Evolutionary conservation across 2,329 filamentous ascomycete genomes (phyloP), one percentile per base, ranked within the genome.

Genomic region (Xylariales sp.): DNA sequence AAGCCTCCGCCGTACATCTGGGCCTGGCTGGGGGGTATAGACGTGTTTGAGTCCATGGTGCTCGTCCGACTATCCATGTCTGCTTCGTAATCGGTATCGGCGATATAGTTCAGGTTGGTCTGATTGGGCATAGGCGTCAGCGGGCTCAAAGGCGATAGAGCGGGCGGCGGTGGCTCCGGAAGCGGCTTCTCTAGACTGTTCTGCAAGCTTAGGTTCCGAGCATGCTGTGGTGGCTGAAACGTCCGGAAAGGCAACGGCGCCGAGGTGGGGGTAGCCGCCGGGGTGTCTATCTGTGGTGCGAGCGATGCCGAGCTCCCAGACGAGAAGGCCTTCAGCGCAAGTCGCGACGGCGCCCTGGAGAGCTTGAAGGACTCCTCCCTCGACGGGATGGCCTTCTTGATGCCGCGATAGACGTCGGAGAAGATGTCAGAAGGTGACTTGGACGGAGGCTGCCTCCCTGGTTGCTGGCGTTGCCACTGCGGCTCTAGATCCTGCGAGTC

Each of bases 111-210:
- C 45, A 61, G 51, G 14, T 29, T 52, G 27, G 14, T 31, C 22
- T 43, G 40, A 34, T 38, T 45, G 11, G 39, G 8, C n/a, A n/a
- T 42, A 11, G 62, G 62, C 5, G 59, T 61, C 35, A 54, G 46
- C 5, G 60, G 61, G 41, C 58, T 59, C 40, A 51, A 51, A 21
- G 61, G 61, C 12, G 55, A 67, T 35, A 59, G 59, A 40, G 53
- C 60, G 46, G 49, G 57, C 41, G 52, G 65, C 19, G 76, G 74
- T 18, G 74, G 66, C 46, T 71, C 68, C 25, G 76, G 76, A 16
- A 80, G 58, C 36, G 76, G 76, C 57, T 80, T 80, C 51, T 70
- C 68, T 48, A 80, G 73, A 51, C 74, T 79, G 44, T 73, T 64
- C 53, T 76, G 74, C 37, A 79, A 59, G 49, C 70, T 80, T 56